Evolutionary conservation across 108 stramenopile species (phyloP), one percentile per base, ranked within the genome.

Genomic region (Skeletonema tropicum): DNA sequence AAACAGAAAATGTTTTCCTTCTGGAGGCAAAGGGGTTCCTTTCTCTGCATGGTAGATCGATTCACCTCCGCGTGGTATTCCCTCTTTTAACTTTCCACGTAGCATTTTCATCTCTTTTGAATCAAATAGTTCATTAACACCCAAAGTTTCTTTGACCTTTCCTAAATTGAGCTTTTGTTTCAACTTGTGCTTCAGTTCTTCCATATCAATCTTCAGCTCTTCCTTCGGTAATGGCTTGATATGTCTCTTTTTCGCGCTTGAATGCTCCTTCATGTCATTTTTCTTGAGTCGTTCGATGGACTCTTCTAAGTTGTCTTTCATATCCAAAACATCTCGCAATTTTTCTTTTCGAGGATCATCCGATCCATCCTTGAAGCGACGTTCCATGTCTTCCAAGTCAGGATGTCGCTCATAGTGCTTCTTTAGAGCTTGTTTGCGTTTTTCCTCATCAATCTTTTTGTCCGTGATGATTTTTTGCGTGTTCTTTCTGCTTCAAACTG

Each of bases 121-220:
- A 2, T 38, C 23, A 2, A 70, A n/a, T 41, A 60, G 58, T 41
- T 58, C 69, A 59, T 70, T 57, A 3, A 70, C 69, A 15, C 69
- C 69, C 14, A 33, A 57, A 6, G 32, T 68, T 68, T 55, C 49
- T 26, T 55, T 64, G 39, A 21, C 30, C 14, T 57, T 66, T 52
- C 5, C 31, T 49, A 64, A 25, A 36, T 25, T 33, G 48, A 57
- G 13, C 17, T 25, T 46, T 55, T 71, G 55, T 31, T 62, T 64
- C 12, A 65, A 58, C 45, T 68, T 78, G 25, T 65, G 46, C 67
- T 71, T 79, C 39, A 79, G 59, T 46, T 72, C 60, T 21, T 71
- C 25, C 59, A 67, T 66, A 29, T 74, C 74, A 12, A 60, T 21
- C 13, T 66, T 57, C 8, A 74, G 9, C 61, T 67, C 59, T 26